Percentiles rank a stretch among this genome's conserved stretches.
These are phyloP conservation scores for Erucastrum elatum DNA, from an alignment of 345 rosid genomes.

Conservation along the genomic window DNA sequence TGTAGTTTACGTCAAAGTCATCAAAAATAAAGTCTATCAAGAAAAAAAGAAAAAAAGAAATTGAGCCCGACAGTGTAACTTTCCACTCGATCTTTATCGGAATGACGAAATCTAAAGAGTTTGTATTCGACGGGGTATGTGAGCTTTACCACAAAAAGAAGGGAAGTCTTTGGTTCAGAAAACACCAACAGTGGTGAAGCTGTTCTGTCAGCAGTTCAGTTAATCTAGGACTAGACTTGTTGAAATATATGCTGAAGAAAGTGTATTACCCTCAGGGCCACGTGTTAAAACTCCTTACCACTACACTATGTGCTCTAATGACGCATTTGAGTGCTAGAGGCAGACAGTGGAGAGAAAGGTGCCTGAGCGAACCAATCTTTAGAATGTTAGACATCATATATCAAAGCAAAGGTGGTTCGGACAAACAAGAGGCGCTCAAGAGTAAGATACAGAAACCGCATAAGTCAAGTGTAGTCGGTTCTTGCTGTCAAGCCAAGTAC, in stretches of 20 bases:
- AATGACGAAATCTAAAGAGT: conserved; percentile 55
- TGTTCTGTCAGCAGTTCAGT: conserved; percentile 58
- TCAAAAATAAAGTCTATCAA: conserved; percentile 29
- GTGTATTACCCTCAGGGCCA: conserved; percentile 77
- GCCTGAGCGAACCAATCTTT: conserved; percentile 50
- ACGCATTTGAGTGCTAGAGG: conserved; percentile 69
- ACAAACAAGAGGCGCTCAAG: conserved; percentile 55
- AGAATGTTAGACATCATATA: conserved; percentile 53
- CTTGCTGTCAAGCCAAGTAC: neutral
- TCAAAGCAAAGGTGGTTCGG: conserved; percentile 38
- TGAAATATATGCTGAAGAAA: conserved; percentile 62
- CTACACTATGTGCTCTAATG: conserved; percentile 62
- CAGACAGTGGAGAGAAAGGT: conserved; percentile 74
- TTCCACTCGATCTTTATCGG: conserved; percentile 70
- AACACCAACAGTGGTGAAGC: conserved; percentile 72
- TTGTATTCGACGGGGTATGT: conserved; percentile 49
- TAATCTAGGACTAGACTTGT: conserved; percentile 61
- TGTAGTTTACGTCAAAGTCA: conserved; percentile 23
- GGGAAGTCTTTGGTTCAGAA: conserved; percentile 57
- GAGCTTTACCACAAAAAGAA: conserved; percentile 62
- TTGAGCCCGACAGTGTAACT: conserved; percentile 57
- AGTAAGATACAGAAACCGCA: conserved; percentile 48
- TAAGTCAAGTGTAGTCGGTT: neutral
- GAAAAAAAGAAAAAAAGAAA: conserved; percentile 48
- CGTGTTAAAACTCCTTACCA: conserved; percentile 39